Conservation (phyloP, 305 asterid species). For the Fraxinus floribunda region DNA sequence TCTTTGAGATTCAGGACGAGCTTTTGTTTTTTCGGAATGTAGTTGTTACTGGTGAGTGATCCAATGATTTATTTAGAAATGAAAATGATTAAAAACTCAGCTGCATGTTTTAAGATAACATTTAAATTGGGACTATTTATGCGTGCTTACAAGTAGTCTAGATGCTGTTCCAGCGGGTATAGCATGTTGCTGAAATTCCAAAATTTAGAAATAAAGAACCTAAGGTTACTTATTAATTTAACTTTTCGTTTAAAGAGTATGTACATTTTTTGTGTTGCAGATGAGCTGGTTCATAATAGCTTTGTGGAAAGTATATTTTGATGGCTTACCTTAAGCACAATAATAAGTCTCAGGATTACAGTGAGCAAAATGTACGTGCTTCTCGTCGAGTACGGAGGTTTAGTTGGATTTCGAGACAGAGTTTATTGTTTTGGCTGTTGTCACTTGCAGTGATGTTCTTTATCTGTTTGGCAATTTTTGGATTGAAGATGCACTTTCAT, state of each 20-base stretch:
- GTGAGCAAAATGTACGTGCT: conserved; percentile 40
- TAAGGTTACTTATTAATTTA: neutral
- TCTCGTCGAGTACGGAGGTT: conserved; percentile 61
- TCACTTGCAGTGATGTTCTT: conserved; percentile 54
- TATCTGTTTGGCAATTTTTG: conserved; percentile 56
- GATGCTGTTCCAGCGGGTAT: neutral
- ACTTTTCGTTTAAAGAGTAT: neutral
- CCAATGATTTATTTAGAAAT: neutral
- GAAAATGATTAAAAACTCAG: neutral
- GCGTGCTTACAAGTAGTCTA: neutral
- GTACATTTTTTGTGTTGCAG: conserved; percentile 31
- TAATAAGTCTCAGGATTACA: conserved; percentile 39
- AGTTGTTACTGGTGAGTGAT: neutral
- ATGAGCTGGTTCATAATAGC: conserved; percentile 42
- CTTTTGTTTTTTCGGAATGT: neutral
- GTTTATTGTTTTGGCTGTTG: conserved; percentile 53
- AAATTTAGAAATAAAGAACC: neutral
- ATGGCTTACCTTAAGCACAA: conserved; percentile 44
- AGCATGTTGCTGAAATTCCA: neutral
- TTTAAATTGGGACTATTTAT: neutral
- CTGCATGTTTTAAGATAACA: neutral
- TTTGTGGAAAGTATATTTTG: conserved; percentile 31
- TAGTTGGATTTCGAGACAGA: conserved; percentile 47
- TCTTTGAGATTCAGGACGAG: neutral
- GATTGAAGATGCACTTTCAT: conserved; percentile 59